Evolutionary conservation across 2,329 filamentous ascomycete species (phyloP), one percentile per base, ranked within the genome.

Genomic region (Albophoma yamanashiensis): DNA sequence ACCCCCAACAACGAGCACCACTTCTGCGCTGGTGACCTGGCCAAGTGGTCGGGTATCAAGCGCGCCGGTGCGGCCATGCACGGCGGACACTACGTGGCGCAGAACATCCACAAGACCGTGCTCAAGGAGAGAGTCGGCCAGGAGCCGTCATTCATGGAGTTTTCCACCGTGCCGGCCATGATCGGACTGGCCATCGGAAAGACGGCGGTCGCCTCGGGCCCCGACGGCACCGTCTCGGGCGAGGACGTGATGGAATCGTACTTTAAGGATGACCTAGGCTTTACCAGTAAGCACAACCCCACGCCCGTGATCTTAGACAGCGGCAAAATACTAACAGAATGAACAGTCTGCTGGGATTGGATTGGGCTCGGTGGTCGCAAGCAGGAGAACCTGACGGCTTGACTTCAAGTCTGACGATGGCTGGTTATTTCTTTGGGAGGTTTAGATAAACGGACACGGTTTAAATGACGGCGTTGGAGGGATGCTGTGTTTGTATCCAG

Each of bases 51-150:
- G 0, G 89, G 89, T 52, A 91, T 93, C 75, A 92, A 91, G 77
- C 86, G 89, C 53, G 90, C 87, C 66, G 89, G 89, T 31, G 83
- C 79, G 20, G 89, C 89, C 40, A 89, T 92, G 81, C 83, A 89
- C 68, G 85, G 87, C 78, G 89, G 89, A 43, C 82, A 86, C 67
- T 78, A 81, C 62, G 82, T 82, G 3, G 88, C 84, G 8, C 73
- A 80, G 58, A 92, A 92, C 69, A 81, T 89, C 59, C 82, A 89
- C 73, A 82, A 88, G 72, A 74, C 78, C 31, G 84, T 89, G 68
- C 70, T 83, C 53, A 70, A 72, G 42, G 66, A 77, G 58, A 65
- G 74, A 31, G 70, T 73, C 0, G 72, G 68, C 31, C 69, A 72
- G 43, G 70, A 70, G 56, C 78, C 83, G 3, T 71, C 74, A 36